phyloP scores from a whole-genome alignment of 1,284 basidiomycete genomes.

The Chiua sp. region DNA sequence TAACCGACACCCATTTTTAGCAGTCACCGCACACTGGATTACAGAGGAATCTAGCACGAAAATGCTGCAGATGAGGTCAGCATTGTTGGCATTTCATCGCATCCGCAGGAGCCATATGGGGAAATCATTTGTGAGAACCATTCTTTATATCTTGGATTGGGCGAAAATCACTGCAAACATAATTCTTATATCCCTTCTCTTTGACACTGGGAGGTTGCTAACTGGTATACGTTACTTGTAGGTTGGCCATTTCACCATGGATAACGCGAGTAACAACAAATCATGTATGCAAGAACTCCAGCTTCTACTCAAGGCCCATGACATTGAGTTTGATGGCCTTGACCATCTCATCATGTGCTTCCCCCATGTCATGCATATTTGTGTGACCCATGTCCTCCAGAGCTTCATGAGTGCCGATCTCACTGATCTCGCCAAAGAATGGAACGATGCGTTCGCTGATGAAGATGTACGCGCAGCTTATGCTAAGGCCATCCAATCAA shows the following conservation, averaged over 20 bases:
- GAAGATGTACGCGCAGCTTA: neutral
- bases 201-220: no score
- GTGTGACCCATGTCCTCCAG: neutral
- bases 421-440: neutral
- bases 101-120: neutral
- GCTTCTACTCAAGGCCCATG: neutral
- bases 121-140: neutral
- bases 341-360: neutral
- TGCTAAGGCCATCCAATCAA: neutral
- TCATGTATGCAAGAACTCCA: neutral
- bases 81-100: neutral
- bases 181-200: no score
- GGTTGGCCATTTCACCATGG: neutral
- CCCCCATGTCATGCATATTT: neutral
- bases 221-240: neutral
- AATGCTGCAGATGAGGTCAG: neutral
- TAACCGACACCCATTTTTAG: neutral
- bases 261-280: neutral
- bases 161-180: neutral
- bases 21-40: neutral
- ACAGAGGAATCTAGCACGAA: neutral
- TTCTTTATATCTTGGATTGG: conserved; percentile 1
- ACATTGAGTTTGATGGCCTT: neutral
- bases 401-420: neutral
- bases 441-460: neutral